These are phyloP conservation scores for Diutina catenulata DNA, from an alignment of 1,139 yeast species.

Conservation along the genomic window DNA sequence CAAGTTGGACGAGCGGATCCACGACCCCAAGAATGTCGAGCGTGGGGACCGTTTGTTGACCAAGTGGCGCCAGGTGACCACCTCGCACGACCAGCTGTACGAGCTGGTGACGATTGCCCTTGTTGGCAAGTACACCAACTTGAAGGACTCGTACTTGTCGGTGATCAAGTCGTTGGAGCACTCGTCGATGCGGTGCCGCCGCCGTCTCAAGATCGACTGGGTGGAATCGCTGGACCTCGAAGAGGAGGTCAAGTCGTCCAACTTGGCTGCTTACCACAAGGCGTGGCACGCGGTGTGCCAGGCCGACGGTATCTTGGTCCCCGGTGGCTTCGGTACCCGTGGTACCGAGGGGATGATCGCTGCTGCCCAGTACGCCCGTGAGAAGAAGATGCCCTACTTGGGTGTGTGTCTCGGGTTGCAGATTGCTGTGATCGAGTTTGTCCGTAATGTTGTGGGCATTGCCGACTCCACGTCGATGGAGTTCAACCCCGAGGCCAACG, in stretches of 20 bases:
- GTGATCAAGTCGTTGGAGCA: constrained; percentile 95
- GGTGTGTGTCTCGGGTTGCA: constrained; percentile 98
- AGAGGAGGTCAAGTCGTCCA: constrained; percentile 46
- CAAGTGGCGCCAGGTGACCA: constrained; percentile 76
- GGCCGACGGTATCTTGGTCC: constrained; percentile 95
- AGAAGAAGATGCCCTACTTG: constrained; percentile 81
- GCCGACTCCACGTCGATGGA: constrained; percentile 74
- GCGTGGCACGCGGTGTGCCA: constrained; percentile 93
- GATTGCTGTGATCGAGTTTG: constrained; percentile 91
- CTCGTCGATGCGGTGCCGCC: constrained; percentile 79
- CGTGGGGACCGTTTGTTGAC: constrained; percentile 61
- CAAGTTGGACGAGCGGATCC: constrained; percentile 37
- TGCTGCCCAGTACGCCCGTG: constrained; percentile 97
- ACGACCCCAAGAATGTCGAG: constrained; percentile 41
- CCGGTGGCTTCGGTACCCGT: constrained; percentile 96
- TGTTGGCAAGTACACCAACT: constrained; percentile 93
- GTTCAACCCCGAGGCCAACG: constrained; percentile 52
- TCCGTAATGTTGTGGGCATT: constrained; percentile 66
- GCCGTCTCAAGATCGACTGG: constrained; percentile 84
- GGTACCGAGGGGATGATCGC: constrained; percentile 98
- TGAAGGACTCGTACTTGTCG: constrained; percentile 89
- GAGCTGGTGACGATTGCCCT: constrained; percentile 89
- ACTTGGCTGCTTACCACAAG: constrained; percentile 75
- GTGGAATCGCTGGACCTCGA: constrained; percentile 91
- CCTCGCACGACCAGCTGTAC: constrained; percentile 65